phyloP scores from a whole-genome alignment of 352 stramenopile species.

The Phytophthora chlamydospora region DNA sequence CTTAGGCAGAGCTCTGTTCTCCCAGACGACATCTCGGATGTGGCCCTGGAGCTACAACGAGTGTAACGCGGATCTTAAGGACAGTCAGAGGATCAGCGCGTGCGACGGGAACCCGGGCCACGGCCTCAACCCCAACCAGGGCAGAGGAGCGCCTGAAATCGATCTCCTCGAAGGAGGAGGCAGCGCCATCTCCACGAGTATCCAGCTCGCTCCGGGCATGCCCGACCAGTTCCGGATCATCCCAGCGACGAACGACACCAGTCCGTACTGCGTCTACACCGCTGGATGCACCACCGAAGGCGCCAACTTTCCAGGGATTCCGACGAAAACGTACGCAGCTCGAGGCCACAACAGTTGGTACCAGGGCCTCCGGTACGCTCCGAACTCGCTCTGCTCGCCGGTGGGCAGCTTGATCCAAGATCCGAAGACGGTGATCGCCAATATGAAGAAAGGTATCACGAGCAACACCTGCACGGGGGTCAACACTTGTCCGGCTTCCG shows the following conservation, averaged over 20 bases:
- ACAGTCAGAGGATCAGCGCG: conserved; percentile 66
- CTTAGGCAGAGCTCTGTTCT: conserved; percentile 94
- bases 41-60: conserved; percentile 95
- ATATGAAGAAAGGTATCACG: conserved; percentile 42
- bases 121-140: conserved; percentile 85
- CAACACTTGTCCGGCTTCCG: conserved; percentile 56
- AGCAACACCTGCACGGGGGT: conserved; percentile 51
- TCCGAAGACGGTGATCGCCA: conserved; percentile 39
- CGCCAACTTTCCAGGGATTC: conserved; percentile 58
- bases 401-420: conserved; percentile 34
- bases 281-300: conserved; percentile 44
- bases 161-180: conserved; percentile 92
- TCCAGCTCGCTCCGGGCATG: conserved; percentile 86
- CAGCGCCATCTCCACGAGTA: conserved; percentile 79
- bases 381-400: conserved; percentile 45
- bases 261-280: conserved; percentile 49
- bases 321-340: conserved; percentile 43
- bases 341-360: conserved; percentile 55
- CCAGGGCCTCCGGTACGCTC: conserved; percentile 60
- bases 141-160: conserved; percentile 93
- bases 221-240: conserved; percentile 60
- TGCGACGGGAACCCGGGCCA: conserved; percentile 92
- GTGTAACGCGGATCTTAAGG: conserved; percentile 61
- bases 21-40: conserved; percentile 90
- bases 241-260: conserved; percentile 31